These are phyloP conservation scores for Ambrosiella cleistominuta DNA, from an alignment of 2,329 filamentous ascomycete species.

Conservation along the genomic window DNA sequence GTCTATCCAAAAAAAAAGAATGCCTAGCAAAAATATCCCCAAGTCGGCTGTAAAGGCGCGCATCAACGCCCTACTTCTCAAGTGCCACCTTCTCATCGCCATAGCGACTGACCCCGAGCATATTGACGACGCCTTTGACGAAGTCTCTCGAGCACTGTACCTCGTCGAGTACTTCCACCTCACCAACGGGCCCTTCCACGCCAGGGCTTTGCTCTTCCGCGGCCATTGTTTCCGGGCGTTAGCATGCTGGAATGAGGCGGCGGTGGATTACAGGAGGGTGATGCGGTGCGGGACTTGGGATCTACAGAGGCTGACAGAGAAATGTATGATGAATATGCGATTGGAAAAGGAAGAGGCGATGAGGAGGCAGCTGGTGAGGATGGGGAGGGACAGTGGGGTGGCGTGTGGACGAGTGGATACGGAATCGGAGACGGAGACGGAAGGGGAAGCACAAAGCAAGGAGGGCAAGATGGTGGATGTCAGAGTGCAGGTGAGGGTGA, in stretches of 20 bases:
- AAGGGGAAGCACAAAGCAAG: neutral
- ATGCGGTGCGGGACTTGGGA: slow-evolving; percentile 2
- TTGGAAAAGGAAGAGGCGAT: slow-evolving; percentile 8
- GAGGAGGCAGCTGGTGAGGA: slow-evolving; percentile 1
- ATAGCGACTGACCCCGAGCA: slow-evolving; percentile 5
- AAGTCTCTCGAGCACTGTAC: neutral
- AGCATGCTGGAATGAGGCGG: slow-evolving; percentile 15
- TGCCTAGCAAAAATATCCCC: slow-evolving; percentile 11
- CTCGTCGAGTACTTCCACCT: neutral
- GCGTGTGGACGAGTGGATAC: neutral
- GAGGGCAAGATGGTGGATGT: neutral
- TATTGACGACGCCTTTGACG: neutral
- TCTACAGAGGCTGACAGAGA: neutral
- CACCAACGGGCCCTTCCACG: slow-evolving; percentile 8
- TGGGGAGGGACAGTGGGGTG: neutral
- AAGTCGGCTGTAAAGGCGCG: slow-evolving; percentile 12
- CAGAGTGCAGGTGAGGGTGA: neutral
- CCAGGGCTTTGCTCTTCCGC: slow-evolving; percentile 15
- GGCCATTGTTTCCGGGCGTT: slow-evolving; percentile 16
- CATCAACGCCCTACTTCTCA: slow-evolving; percentile 12
- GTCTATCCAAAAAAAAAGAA: neutral
- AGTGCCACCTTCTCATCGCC: slow-evolving; percentile 13
- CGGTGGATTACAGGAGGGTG: slow-evolving; percentile 15
- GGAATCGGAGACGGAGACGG: neutral
- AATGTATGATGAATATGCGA: slow-evolving; percentile 8